Evolutionary conservation across 73 alveolate genomes (phyloP).

Genomic region (Uronychia binucleata): DNA sequence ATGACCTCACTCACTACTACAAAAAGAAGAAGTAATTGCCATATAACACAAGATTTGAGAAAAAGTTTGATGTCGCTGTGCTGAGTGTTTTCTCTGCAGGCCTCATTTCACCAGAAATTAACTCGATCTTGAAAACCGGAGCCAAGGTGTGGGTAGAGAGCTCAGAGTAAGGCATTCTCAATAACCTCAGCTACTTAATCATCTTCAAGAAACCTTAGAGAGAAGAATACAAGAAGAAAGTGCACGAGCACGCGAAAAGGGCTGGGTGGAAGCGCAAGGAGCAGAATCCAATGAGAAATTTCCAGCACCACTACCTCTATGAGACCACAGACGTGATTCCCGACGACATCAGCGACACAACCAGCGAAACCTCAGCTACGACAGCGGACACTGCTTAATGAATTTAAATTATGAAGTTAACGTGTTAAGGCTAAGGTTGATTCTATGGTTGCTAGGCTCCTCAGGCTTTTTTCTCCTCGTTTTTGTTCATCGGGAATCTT

Average conservation of each 20-base stretch:
- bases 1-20: constrained; percentile 72
- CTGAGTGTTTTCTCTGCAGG: constrained; percentile 43
- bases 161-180: background rate
- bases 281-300: background rate
- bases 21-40: constrained; percentile 71
- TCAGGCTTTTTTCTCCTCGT: no score
- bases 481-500: no score
- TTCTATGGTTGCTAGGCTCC: no score
- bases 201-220: constrained; percentile 38
- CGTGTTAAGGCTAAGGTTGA: no score
- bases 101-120: background rate
- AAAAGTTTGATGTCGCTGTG: constrained; percentile 75
- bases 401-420: no score
- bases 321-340: no score
- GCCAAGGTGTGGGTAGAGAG: background rate
- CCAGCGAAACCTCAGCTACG: no score
- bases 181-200: constrained; percentile 9
- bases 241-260: constrained; percentile 29
- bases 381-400: no score
- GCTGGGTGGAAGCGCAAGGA: background rate
- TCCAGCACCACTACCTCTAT: no score
- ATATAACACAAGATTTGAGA: constrained; percentile 9
- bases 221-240: constrained; percentile 23
- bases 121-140: background rate
- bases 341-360: no score